Evolutionary conservation across 139 green algal genomes (phyloP).

Genomic region (Coelastrella sp.): DNA sequence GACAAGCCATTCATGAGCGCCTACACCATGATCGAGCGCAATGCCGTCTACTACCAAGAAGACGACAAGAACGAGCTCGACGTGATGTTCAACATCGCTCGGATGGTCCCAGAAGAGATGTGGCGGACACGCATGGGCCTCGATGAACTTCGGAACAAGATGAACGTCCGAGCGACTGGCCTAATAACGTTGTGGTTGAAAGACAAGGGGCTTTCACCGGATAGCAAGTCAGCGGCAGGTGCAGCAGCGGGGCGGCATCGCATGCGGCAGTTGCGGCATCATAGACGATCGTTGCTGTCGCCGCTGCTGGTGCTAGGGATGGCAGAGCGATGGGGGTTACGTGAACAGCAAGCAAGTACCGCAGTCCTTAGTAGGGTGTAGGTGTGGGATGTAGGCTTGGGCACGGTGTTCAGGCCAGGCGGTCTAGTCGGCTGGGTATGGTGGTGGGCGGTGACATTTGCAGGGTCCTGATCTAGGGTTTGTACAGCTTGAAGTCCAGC

Average conservation of each 20-base stretch:
- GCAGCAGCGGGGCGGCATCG: not conserved
- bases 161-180: slow-evolving; percentile 5
- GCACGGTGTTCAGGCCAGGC: too few species aligned
- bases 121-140: slow-evolving; percentile 42
- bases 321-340: not conserved
- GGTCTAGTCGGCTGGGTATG: too few species aligned
- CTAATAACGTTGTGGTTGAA: slow-evolving; percentile 42
- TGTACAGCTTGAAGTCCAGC: too few species aligned
- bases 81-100: slow-evolving; percentile 44
- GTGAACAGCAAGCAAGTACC: not conserved
- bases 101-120: slow-evolving; percentile 35
- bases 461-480: too few species aligned
- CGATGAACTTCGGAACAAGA: slow-evolving; percentile 37
- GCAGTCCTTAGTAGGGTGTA: too few species aligned
- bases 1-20: slow-evolving; percentile 42
- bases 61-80: slow-evolving; percentile 45
- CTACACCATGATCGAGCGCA: slow-evolving; percentile 49
- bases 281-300: slow-evolving; percentile 29
- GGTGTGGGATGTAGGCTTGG: too few species aligned
- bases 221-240: not conserved
- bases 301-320: slow-evolving; percentile 12
- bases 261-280: not conserved
- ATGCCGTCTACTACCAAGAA: slow-evolving; percentile 45
- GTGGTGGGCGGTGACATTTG: too few species aligned
- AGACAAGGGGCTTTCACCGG: slow-evolving; percentile 37